phyloP scores from a whole-genome alignment of 768 basidiomycete genomes.

The Stropharia rugosoannulata region DNA sequence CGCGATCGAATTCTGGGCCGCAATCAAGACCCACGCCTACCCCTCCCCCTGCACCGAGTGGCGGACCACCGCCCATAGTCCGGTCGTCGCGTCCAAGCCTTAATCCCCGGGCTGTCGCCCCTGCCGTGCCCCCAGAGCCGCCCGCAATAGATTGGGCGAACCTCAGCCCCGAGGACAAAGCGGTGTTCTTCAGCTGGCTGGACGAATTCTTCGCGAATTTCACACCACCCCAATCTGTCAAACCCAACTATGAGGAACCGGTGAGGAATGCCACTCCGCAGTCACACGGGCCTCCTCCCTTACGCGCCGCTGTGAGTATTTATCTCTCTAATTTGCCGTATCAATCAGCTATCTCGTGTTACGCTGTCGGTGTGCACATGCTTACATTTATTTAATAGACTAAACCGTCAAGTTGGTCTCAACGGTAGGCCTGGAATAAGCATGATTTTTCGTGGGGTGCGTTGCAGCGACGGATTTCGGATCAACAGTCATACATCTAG shows the following conservation, averaged over 20 bases:
- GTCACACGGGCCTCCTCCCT: conserved; percentile 20
- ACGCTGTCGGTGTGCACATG: neutral
- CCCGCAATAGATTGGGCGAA: conserved; percentile 65
- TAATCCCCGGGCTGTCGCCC: conserved; percentile 7
- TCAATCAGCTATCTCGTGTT: neutral
- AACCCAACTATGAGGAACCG: conserved; percentile 8
- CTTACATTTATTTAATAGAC: conserved; percentile 13
- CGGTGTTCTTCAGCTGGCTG: conserved; percentile 74
- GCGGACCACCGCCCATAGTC: conserved; percentile 31
- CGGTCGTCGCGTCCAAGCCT: conserved; percentile 30
- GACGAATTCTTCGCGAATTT: conserved; percentile 73
- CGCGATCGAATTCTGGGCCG: conserved; percentile 16
- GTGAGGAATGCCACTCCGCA: conserved; percentile 2
- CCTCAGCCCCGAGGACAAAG: conserved; percentile 65
- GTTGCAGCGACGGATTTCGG: neutral
- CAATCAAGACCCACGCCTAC: conserved; percentile 7
- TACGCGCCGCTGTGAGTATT: conserved; percentile 20
- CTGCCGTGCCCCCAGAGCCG: conserved; percentile 4
- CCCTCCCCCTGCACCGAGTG: neutral
- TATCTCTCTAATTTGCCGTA: neutral
- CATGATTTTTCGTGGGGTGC: conserved; percentile 17
- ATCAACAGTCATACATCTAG: conserved; percentile 27
- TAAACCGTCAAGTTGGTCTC: conserved; percentile 25
- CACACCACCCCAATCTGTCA: conserved; percentile 13
- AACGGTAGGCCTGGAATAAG: conserved; percentile 19